Evolutionary conservation across 495 filamentous ascomycete genomes (phyloP).

Genomic region (Neurospora hispaniola): DNA sequence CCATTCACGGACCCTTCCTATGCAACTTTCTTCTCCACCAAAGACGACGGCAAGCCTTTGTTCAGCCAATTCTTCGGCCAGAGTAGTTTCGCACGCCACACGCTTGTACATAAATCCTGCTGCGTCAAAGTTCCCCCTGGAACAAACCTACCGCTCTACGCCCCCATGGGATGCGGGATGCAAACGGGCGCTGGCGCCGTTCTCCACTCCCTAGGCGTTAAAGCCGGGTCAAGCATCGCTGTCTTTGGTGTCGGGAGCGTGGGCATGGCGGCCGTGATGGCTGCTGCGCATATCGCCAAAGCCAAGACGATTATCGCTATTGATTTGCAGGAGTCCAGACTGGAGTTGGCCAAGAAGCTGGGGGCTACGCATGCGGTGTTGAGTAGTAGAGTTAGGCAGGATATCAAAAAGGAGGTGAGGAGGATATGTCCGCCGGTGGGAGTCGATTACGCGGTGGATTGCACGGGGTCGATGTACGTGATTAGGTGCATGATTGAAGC

Average conservation of each 20-base stretch:
- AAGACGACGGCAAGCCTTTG: no score
- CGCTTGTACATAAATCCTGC: no score
- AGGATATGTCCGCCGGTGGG: slow-evolving; percentile 21
- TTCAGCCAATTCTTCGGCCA: slow-evolving; percentile 45
- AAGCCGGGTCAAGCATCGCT: slow-evolving; percentile 50
- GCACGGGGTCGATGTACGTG: slow-evolving; percentile 27
- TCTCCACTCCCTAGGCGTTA: slow-evolving; percentile 28
- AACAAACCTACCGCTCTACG: slow-evolving; percentile 23
- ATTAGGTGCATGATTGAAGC: slow-evolving; percentile 24
- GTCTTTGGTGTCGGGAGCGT: slow-evolving; percentile 68
- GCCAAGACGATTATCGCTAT: slow-evolving; percentile 44
- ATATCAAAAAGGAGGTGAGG: slow-evolving; percentile 8
- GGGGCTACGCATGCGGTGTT: slow-evolving; percentile 41
- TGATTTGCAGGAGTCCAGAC: slow-evolving; percentile 48
- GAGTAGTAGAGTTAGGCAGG: no score
- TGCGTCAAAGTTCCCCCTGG: slow-evolving; percentile 22
- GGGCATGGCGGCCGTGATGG: slow-evolving; percentile 54
- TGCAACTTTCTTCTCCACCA: slow-evolving; percentile 13
- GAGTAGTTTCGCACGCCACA: no score
- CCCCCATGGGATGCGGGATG: slow-evolving; percentile 39
- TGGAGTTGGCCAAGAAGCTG: slow-evolving; percentile 50
- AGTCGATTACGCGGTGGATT: slow-evolving; percentile 29
- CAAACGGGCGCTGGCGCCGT: slow-evolving; percentile 37
- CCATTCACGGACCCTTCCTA: not conserved
- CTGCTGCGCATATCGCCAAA: slow-evolving; percentile 8